A percentile compares a stretch with the other conserved stretches of the same genome.
These are phyloP conservation scores for Amanita phalloides DNA, from an alignment of 768 basidiomycete genomes.

Conservation along the genomic window DNA sequence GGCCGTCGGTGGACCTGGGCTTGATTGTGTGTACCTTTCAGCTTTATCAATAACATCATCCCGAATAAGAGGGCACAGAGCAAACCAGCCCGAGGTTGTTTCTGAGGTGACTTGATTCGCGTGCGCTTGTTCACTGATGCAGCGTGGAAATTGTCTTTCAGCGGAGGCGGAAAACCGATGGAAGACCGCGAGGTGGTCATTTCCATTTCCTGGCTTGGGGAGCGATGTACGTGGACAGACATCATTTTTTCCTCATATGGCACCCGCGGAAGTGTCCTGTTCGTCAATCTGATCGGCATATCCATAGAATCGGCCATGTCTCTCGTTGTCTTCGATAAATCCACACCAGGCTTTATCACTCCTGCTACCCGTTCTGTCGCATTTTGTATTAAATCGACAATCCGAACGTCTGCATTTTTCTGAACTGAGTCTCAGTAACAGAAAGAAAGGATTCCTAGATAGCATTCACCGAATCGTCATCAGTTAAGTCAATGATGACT, in stretches of 20 bases:
- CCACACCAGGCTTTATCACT: too few species aligned
- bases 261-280: background rate
- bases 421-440: background rate
- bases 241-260: background rate
- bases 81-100: background rate
- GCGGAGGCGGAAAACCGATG: background rate
- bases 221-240: background rate
- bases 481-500: background rate
- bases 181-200: background rate
- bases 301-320: background rate
- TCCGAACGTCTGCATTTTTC: background rate
- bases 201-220: background rate
- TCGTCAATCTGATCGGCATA: background rate
- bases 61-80: background rate
- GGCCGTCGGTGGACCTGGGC: background rate
- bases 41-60: background rate
- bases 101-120: background rate
- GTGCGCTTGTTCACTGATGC: background rate
- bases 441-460: background rate
- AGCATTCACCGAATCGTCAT: background rate
- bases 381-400: background rate
- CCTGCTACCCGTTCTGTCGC: background rate
- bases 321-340: background rate
- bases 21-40: background rate
- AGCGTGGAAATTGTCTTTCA: background rate